Percentiles rank a stretch among this genome's conserved stretches.
phyloP scores from a whole-genome alignment of 371 early-diverging fungal genomes.

The Mucor indicus region DNA sequence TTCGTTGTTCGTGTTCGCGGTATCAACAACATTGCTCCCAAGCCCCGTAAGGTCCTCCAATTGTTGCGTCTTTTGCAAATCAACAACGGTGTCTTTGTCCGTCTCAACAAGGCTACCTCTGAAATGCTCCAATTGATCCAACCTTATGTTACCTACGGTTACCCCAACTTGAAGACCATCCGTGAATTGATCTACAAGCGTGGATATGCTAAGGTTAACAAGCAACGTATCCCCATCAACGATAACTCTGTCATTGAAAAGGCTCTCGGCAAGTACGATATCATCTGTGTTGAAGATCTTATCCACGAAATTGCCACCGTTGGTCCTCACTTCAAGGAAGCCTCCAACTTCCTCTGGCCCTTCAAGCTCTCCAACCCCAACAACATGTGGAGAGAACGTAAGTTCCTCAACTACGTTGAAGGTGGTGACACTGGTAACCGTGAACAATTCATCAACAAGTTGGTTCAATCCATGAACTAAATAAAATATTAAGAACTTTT shows the following conservation, averaged over 20 bases:
- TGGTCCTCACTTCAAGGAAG: constrained; percentile 86
- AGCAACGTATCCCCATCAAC: constrained; percentile 94
- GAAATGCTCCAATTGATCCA: constrained; percentile 98
- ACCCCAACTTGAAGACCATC: constrained; percentile 98
- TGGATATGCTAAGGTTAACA: constrained; percentile 97
- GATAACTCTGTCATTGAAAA: constrained; percentile 97
- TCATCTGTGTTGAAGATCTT: constrained; percentile 98
- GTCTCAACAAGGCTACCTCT: constrained; percentile 97
- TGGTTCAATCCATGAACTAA: constrained; percentile 98
- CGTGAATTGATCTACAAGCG: constrained; percentile 99
- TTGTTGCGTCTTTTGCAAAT: constrained; percentile 98
- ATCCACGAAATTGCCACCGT: constrained; percentile 99
- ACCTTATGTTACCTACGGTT: constrained; percentile 97
- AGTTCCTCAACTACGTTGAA: constrained; percentile 96
- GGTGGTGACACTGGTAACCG: constrained; percentile 99
- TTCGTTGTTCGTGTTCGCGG: constrained; percentile 97
- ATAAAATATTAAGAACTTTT: no score
- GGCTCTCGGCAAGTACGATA: constrained; percentile 92
- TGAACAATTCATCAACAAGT: constrained; percentile 93
- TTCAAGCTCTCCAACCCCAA: constrained; percentile 99
- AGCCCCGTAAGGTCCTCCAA: constrained; percentile 99
- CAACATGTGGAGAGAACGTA: constrained; percentile 95
- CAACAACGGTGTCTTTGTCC: constrained; percentile 99
- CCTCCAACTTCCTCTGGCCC: constrained; percentile 99
- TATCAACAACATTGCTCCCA: constrained; percentile 99